phyloP scores from a whole-genome alignment of 768 basidiomycete genomes.

The Lyophyllum decastes region DNA sequence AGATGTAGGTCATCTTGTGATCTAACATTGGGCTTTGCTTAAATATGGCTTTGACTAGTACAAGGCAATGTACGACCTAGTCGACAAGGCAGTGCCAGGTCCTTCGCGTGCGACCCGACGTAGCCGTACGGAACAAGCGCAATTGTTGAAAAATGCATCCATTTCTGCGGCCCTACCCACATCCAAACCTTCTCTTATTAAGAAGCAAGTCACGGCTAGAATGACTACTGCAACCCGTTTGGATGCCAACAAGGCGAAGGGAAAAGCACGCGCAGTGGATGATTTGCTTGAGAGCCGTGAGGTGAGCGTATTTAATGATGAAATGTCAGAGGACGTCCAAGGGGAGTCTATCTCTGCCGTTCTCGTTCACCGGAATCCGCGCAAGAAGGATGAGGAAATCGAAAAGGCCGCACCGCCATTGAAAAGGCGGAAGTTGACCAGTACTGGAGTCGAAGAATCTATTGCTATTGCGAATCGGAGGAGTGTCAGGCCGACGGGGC shows the following conservation, averaged over 20 bases:
- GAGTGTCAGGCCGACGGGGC: constrained; percentile 18
- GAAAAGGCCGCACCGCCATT: not conserved
- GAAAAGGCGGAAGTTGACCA: constrained; percentile 13
- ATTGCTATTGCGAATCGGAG: constrained; percentile 13
- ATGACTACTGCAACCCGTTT: constrained; percentile 30
- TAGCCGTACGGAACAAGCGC: constrained; percentile 55
- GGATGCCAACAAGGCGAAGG: constrained; percentile 11
- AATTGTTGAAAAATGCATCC: constrained; percentile 36
- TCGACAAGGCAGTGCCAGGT: constrained; percentile 47
- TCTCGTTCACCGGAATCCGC: not conserved
- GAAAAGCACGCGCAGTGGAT: constrained; percentile 13
- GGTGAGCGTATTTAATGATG: constrained; percentile 4
- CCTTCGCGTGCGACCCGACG: constrained; percentile 63
- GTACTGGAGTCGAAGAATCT: constrained; percentile 8
- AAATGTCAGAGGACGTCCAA: not conserved
- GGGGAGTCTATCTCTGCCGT: constrained; percentile 8
- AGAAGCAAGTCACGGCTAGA: constrained; percentile 25
- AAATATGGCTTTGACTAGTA: constrained; percentile 41
- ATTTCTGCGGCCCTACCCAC: constrained; percentile 25
- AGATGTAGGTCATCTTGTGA: constrained; percentile 49
- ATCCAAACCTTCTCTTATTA: constrained; percentile 16
- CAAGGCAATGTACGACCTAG: constrained; percentile 62
- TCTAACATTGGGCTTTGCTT: constrained; percentile 4
- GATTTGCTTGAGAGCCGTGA: not conserved
- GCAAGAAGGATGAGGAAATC: not conserved